Evolutionary conservation across 1,284 basidiomycete genomes (phyloP), one percentile per base, ranked within the genome.

Genomic region (Neolentinus lepideus): DNA sequence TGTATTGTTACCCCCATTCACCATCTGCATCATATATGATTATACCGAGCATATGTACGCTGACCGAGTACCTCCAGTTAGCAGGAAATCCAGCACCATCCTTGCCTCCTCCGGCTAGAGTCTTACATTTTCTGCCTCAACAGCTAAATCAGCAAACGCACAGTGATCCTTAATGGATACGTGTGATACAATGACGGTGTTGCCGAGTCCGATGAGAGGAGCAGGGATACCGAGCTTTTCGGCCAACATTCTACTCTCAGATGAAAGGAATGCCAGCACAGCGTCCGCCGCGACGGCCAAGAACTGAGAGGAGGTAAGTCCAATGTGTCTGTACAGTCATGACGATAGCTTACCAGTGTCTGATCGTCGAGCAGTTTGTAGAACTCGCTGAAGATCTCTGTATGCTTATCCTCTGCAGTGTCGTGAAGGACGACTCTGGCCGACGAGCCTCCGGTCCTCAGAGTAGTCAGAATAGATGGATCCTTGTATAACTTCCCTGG

Each of bases 401-500:
- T 71, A 22, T 82, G 69, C 21, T 66, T 66, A 2, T 67, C 63
- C 14, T 69, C 69, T 3, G 76, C 76, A 51, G 69, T 66, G 1
- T 66, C 57, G 33, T 72, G 67, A 24, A 75, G 66, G 51, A 65
- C 61, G 25, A 79, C 72, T 56, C 73, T 69, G 2, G 79, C 80
- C 12, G 74, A 76, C n/a, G 74, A 64, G 2, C 80, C 79, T 16
- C 70, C 72, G n/a, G 75, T 72, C 45, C 77, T 75, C 36, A 86
- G 62, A 14, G 79, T 72, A 54, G 73, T 68, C 26, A 83, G 67
- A 52, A 86, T 66, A n/a, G 68, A 60, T 21, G 70, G 62, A 6
- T 66, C 61, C 43, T 64, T 64, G 61, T 84, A 85, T 59, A 85
- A 81, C 61, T 80, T 75, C 27, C 82, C 83, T 1, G 81, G 75